A percentile compares a stretch with the other conserved stretches of the same genome.
These are phyloP conservation scores for Lentinula edodes DNA, from an alignment of 768 basidiomycete genomes.

Conservation along the genomic window DNA sequence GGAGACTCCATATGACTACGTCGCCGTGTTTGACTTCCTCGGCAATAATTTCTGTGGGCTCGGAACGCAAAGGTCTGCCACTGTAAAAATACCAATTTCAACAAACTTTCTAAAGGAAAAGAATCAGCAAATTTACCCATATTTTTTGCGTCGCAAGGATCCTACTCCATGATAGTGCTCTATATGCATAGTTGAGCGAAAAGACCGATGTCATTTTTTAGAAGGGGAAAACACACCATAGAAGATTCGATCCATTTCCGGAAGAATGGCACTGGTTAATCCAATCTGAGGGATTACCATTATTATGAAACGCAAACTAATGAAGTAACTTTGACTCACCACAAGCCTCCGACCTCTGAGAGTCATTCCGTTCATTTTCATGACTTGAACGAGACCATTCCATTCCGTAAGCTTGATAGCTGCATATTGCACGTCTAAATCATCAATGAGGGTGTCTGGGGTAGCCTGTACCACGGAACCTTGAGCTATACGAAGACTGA, in stretches of 20 bases:
- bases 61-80: not conserved
- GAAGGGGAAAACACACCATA: not conserved
- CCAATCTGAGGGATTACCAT: not conserved
- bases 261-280: constrained; percentile 6
- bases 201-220: not conserved
- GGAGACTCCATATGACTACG: not conserved
- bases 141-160: not conserved
- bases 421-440: constrained; percentile 44
- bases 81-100: not conserved
- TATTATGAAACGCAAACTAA: not conserved
- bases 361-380: constrained; percentile 28
- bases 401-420: constrained; percentile 38
- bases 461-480: constrained; percentile 26
- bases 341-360: constrained; percentile 28
- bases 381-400: constrained; percentile 32
- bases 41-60: not conserved
- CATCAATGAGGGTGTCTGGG: not conserved
- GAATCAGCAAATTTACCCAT: not conserved
- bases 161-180: constrained; percentile 1
- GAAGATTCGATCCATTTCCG: constrained; percentile 2
- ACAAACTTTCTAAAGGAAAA: not conserved
- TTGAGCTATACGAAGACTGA: constrained; percentile 38
- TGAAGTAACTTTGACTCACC: constrained; percentile 25
- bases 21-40: not conserved
- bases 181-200: not conserved